These are phyloP conservation scores for Metarhizium humberi DNA, from an alignment of 2,329 filamentous ascomycete species.

Conservation along the genomic window DNA sequence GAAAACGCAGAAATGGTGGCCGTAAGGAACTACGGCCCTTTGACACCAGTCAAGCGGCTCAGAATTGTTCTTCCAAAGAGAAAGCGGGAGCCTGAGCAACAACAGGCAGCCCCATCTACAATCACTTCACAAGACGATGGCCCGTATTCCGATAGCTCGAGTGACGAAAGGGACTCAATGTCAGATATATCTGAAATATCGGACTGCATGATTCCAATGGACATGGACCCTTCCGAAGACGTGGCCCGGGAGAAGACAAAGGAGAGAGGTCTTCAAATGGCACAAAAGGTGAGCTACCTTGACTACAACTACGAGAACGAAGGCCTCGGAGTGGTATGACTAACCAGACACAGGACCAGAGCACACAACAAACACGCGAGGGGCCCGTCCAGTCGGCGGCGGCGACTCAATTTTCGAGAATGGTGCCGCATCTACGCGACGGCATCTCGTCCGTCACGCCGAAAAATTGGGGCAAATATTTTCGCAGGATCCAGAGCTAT, in stretches of 20 bases:
- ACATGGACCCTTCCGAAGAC: not conserved
- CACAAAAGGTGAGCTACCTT: not conserved
- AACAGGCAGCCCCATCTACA: not conserved
- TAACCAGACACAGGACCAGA: not conserved
- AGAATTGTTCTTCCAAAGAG: not conserved
- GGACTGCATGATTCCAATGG: not conserved
- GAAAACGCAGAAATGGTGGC: not conserved
- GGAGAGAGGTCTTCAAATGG: not conserved
- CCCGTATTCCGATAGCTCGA: no score
- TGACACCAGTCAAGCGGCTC: not conserved
- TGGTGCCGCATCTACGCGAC: not conserved
- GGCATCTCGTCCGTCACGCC: not conserved
- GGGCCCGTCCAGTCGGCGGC: not conserved
- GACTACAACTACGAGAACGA: not conserved
- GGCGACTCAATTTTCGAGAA: not conserved
- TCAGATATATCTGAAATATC: not conserved
- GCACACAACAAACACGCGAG: not conserved
- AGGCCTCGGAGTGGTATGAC: not conserved
- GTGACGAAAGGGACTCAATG: not conserved
- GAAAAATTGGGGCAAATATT: constrained; percentile 13
- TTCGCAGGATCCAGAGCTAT: constrained; percentile 11
- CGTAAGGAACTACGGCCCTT: not conserved
- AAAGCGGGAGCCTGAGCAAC: not conserved
- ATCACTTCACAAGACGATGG: not conserved
- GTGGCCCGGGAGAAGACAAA: not conserved